Conservation (phyloP, 2,329 filamentous ascomycete species). For the Apiospora phragmitis region DNA sequence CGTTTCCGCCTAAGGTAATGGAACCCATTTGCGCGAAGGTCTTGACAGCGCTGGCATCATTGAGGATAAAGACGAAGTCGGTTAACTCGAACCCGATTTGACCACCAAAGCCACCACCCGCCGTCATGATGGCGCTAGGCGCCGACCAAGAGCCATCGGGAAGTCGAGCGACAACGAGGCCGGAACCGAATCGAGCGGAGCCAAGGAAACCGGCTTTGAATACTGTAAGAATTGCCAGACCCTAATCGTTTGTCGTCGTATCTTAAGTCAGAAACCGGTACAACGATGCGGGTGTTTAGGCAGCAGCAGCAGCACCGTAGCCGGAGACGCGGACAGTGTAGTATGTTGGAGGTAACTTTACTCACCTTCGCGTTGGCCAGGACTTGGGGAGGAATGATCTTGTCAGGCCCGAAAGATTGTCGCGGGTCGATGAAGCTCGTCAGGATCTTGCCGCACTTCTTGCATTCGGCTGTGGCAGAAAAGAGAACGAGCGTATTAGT, state of each 20-base stretch:
- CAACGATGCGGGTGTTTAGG: neutral
- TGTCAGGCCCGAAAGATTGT: constrained; percentile 93
- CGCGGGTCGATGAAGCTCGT: constrained; percentile 91
- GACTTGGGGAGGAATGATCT: constrained; percentile 90
- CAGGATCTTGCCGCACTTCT: constrained; percentile 94
- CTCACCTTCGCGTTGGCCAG: constrained; percentile 86
- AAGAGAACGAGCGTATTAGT: neutral
- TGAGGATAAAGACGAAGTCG: constrained; percentile 97
- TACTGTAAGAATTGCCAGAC: constrained; percentile 82
- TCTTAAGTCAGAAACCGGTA: neutral
- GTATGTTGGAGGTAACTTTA: neutral
- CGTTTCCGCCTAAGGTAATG: constrained; percentile 91
- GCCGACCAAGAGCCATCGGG: constrained; percentile 79
- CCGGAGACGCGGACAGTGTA: neutral
- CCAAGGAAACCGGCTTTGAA: constrained; percentile 86
- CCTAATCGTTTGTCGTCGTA: constrained; percentile 41
- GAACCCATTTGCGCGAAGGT: constrained; percentile 92
- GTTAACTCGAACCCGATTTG: constrained; percentile 88
- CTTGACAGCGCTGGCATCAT: constrained; percentile 84
- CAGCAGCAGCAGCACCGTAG: neutral
- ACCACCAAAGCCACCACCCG: constrained; percentile 79
- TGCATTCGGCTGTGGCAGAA: constrained; percentile 77
- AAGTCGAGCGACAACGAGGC: constrained; percentile 77
- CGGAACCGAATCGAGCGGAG: constrained; percentile 78
- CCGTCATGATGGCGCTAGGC: constrained; percentile 77